Evolutionary conservation across 768 basidiomycete species (phyloP), one percentile per base, ranked within the genome.

Genomic region (Lactifluus hygrophoroides): DNA sequence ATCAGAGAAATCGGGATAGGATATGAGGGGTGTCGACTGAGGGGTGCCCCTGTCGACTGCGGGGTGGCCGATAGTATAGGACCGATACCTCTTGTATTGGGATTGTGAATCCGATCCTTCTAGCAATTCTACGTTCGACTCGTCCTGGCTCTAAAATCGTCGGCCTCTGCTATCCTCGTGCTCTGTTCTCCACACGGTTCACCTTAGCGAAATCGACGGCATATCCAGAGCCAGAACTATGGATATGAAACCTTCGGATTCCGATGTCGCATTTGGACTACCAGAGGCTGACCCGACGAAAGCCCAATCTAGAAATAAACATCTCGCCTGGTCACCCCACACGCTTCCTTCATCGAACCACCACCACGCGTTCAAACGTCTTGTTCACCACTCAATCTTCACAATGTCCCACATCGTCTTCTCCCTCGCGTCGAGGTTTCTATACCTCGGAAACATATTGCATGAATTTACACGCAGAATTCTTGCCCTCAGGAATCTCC

Each of bases 401-500:
- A 43, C 52, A 30, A 59, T 59, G 58, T 44, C 54, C n/a, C 53
- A 59, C 8, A 17, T 40, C 40, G 7, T 59, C 32, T 17, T 59
- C 42, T 38, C 58, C 6, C 5, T 59, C 47, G 32, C 58, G 0
- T 44, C 58, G 6, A 13, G 58, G 53, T 54, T 59, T 17, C 40
- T 59, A 16, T 16, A 28, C 27, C 34, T 59, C 34, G 40, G 52
- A 25, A 49, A 54, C 21, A 17, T 49, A n/a, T 14, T 54, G 14
- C 58, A 37, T 13, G 52, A 21, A 14, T 30, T 59, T 37, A 16
- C 47, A 30, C 58, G 47, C 47, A 32, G 52, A 16, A 25, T 54
- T 47, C 47, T 54, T 35, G 34, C 52, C 2, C 40, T 59, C 32
- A 53, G 51, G 53, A 43, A 21, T 19, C 52, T 54, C 23, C 32